These are phyloP conservation scores for Neurospora sp. DNA, from an alignment of 495 filamentous ascomycete genomes.

Conservation along the genomic window DNA sequence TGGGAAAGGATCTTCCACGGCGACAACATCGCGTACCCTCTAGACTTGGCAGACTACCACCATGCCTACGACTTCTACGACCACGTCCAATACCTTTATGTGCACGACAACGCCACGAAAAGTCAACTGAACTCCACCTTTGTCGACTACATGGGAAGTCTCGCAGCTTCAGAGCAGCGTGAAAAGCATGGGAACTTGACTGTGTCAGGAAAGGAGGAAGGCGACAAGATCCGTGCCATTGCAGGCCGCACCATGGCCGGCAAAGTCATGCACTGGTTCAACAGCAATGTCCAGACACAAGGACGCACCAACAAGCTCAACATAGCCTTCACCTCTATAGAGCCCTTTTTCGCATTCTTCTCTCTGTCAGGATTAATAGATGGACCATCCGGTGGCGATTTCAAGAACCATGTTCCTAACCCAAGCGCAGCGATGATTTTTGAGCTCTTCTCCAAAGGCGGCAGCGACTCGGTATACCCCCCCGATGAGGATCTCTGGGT, in stretches of 20 bases:
- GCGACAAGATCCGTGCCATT: conserved; percentile 29
- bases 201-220: conserved; percentile 12
- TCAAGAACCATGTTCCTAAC: conserved; percentile 21
- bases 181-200: conserved; percentile 26
- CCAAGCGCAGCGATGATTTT: conserved; percentile 33
- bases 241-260: conserved; percentile 32
- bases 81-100: conserved; percentile 29
- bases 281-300: conserved; percentile 18
- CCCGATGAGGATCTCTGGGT: conserved; percentile 22
- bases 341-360: conserved; percentile 34
- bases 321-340: conserved; percentile 32
- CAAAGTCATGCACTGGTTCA: conserved; percentile 19
- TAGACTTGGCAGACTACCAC: conserved; percentile 22
- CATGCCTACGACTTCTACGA: conserved; percentile 36
- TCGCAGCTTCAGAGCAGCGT: conserved; percentile 27
- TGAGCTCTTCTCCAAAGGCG: conserved; percentile 30
- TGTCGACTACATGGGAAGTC: conserved; percentile 14
- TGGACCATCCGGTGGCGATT: conserved; percentile 10
- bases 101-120: conserved; percentile 21
- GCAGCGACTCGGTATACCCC: conserved; percentile 14
- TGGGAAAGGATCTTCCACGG: conserved; percentile 21
- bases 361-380: conserved; percentile 21
- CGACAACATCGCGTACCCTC: conserved; percentile 10
- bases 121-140: conserved; percentile 11
- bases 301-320: conserved; percentile 26